phyloP scores from a whole-genome alignment of 495 filamentous ascomycete species.

The Oidiodendron maius region DNA sequence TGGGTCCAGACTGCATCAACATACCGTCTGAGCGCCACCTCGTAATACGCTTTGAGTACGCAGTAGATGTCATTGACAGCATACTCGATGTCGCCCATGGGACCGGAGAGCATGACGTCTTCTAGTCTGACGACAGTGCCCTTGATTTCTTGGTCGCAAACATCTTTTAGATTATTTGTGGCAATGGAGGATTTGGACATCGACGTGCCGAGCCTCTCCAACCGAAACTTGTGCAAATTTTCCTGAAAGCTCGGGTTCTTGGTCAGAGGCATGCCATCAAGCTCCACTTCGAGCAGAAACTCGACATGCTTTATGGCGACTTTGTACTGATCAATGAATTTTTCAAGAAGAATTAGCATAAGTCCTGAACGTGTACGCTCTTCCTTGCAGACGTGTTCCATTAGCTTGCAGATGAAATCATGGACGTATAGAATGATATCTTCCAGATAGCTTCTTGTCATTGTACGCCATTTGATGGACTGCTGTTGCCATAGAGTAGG shows the following conservation, averaged over 20 bases:
- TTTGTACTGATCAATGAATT: not conserved
- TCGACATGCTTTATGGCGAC: not conserved
- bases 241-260: not conserved
- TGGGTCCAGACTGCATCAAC: not conserved
- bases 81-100: not conserved
- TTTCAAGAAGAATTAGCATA: not conserved
- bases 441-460: too few species aligned
- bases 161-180: not conserved
- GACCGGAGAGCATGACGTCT: not conserved
- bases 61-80: not conserved
- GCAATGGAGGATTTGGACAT: not conserved
- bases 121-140: not conserved
- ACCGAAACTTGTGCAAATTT: not conserved
- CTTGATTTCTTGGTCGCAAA: not conserved
- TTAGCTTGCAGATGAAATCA: conserved; percentile 1
- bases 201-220: not conserved
- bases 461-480: too few species aligned
- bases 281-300: not conserved
- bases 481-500: too few species aligned
- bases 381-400: not conserved
- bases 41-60: not conserved
- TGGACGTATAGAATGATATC: too few species aligned
- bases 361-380: not conserved
- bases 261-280: not conserved
- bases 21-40: not conserved